phyloP scores from a whole-genome alignment of 805 yeast genomes.

The Huiozyma sinensis region DNA sequence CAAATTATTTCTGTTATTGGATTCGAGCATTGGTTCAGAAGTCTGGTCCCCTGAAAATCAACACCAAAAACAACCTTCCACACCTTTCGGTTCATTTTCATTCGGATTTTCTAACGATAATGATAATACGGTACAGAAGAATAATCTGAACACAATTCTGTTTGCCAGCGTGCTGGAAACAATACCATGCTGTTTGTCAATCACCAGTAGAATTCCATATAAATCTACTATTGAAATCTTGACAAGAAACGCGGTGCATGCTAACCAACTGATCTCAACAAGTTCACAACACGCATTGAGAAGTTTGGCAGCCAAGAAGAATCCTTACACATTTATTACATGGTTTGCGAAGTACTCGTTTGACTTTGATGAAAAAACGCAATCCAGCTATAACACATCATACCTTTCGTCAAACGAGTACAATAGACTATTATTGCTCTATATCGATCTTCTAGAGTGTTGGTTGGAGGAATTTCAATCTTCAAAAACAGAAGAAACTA shows the following conservation, averaged over 20 bases:
- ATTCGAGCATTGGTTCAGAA: slow-evolving; percentile 44
- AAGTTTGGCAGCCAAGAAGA: slow-evolving; percentile 53
- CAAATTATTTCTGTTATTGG: slow-evolving; percentile 46
- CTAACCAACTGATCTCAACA: slow-evolving; percentile 46
- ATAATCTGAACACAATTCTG: slow-evolving; percentile 40
- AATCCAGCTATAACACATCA: slow-evolving; percentile 41
- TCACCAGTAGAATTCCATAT: slow-evolving; percentile 40
- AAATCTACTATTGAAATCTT: slow-evolving; percentile 63
- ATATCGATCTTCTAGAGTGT: slow-evolving; percentile 66
- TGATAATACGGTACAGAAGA: slow-evolving; percentile 20
- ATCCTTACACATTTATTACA: slow-evolving; percentile 60
- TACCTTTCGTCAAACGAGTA: slow-evolving; percentile 54
- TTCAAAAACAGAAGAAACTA: slow-evolving; percentile 22
- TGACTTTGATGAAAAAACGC: slow-evolving; percentile 63
- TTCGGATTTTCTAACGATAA: slow-evolving; percentile 33
- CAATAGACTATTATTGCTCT: slow-evolving; percentile 49
- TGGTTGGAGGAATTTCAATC: slow-evolving; percentile 65
- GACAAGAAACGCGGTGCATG: slow-evolving; percentile 66
- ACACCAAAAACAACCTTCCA: slow-evolving; percentile 26
- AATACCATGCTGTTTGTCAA: slow-evolving; percentile 56
- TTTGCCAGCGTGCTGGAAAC: slow-evolving; percentile 62
- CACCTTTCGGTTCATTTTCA: slow-evolving; percentile 31
- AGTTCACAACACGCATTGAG: slow-evolving; percentile 58
- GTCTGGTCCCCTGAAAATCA: slow-evolving; percentile 30
- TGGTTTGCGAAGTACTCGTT: slow-evolving; percentile 73